phyloP scores from a whole-genome alignment of 306 rosid genomes.

The Cyamopsis tetragonoloba region DNA sequence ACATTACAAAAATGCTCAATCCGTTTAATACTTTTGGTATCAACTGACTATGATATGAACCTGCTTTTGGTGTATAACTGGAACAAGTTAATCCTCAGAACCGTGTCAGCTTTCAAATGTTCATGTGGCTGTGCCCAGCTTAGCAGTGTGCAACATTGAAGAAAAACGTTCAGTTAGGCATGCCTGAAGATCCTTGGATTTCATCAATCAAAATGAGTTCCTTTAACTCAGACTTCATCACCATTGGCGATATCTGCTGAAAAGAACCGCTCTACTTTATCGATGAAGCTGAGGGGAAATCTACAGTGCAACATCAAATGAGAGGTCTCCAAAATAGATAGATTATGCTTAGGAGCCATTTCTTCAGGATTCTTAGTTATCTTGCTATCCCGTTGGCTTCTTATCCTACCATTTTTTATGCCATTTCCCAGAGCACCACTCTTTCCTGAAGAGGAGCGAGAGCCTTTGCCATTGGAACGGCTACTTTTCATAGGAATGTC shows the following conservation, averaged over 20 bases:
- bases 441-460: slow-evolving; percentile 47
- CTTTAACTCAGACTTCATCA: slow-evolving; percentile 33
- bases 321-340: slow-evolving; percentile 43
- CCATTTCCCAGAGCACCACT: slow-evolving; percentile 49
- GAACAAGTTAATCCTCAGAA: slow-evolving; percentile 12
- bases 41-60: neutral
- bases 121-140: slow-evolving; percentile 14
- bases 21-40: neutral
- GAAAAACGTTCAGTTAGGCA: slow-evolving; percentile 14
- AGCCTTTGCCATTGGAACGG: slow-evolving; percentile 54
- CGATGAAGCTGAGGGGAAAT: slow-evolving; percentile 70
- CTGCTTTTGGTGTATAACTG: slow-evolving; percentile 14
- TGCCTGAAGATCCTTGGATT: neutral
- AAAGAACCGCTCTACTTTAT: slow-evolving; percentile 79
- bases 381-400: slow-evolving; percentile 62
- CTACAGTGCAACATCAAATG: slow-evolving; percentile 67
- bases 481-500: slow-evolving; percentile 40
- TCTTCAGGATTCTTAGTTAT: slow-evolving; percentile 58
- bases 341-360: slow-evolving; percentile 46
- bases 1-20: slow-evolving; percentile 23
- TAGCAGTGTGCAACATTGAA: neutral
- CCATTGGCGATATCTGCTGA: slow-evolving; percentile 40
- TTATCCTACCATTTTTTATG: slow-evolving; percentile 51
- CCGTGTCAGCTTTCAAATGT: slow-evolving; percentile 1
- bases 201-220: slow-evolving; percentile 13